These are phyloP conservation scores for Metschnikowia drakensbergensis DNA, from an alignment of 805 yeast species.

Conservation along the genomic window DNA sequence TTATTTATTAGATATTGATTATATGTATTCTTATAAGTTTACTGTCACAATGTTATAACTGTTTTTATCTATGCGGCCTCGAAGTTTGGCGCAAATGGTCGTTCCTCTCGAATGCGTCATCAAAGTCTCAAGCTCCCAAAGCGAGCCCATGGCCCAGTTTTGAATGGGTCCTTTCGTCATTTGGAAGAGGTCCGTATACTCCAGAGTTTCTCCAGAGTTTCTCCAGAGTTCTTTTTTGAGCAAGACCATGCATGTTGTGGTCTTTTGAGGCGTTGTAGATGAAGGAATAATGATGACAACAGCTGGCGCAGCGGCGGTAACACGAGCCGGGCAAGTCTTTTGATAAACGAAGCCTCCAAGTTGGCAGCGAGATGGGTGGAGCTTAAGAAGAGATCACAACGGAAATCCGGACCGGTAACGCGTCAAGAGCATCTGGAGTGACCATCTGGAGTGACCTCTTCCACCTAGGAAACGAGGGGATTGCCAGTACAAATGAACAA, in stretches of 20 bases:
- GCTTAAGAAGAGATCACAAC: constrained; percentile 78
- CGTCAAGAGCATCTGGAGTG: constrained; percentile 69
- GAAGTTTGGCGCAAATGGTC: constrained; percentile 83
- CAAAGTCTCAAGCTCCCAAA: constrained; percentile 87
- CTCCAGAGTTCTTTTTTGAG: constrained; percentile 63
- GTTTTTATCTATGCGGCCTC: too few relatives aligned
- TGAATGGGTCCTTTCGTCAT: constrained; percentile 67
- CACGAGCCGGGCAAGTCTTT: constrained; percentile 70
- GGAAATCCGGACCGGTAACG: constrained; percentile 79
- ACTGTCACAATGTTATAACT: too few relatives aligned
- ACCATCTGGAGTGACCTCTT: too few relatives aligned
- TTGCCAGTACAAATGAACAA: too few relatives aligned
- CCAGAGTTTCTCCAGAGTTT: constrained; percentile 16
- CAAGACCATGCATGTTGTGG: constrained; percentile 92
- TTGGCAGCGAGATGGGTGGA: constrained; percentile 84
- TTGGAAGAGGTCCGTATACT: constrained; percentile 62
- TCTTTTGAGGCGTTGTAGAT: constrained; percentile 78
- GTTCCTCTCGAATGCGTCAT: constrained; percentile 88
- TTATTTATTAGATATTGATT: too few relatives aligned
- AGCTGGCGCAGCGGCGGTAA: constrained; percentile 84
- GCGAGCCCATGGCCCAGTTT: constrained; percentile 75
- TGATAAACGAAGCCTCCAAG: constrained; percentile 85
- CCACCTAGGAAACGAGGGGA: too few relatives aligned
- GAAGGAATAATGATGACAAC: constrained; percentile 85
- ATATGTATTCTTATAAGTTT: too few relatives aligned